Evolutionary conservation across 495 filamentous ascomycete genomes (phyloP), one percentile per base, ranked within the genome.

Genomic region (Sordaria brevicollis): DNA sequence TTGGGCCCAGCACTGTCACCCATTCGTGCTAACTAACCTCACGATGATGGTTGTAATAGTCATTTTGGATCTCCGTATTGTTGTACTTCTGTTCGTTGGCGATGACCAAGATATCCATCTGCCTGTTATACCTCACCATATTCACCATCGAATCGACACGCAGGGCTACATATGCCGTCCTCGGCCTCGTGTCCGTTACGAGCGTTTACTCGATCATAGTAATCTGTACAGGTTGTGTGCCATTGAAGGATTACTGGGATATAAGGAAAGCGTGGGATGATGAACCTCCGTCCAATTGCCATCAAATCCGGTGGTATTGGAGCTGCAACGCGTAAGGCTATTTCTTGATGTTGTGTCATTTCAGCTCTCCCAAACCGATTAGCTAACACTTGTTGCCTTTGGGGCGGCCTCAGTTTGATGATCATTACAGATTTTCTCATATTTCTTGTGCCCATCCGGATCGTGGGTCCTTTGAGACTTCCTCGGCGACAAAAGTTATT

Each of bases 401-500:
- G 2, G 49, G n/a, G 49, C 49, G 25, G 25, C 49, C 25, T 34
- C 54, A 77, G 76, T 10, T 73, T 84, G 25, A 80, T 83, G 41
- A 83, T 87, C n/a, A 65, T 77, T 4, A 84, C 82, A 49, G 86
- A 88, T 76, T 43, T 85, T 2, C 35, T 85, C 8, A 79, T 83
- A 17, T 79, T 82, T 66, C 5, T 79, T 41, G 68, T 84, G 1
- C 83, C 82, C 0, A 72, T 84, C 11, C 78, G 78, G 0, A 71
- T 80, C 15, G 76, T 84, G 25, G 67, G 72, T 6, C 72, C 71
- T 0, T 68, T 84, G n/a, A 77, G 74, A 5, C 76, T 82, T 25
- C 77, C 78, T 2, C 66, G 71, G 2, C 70, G 71, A 57, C 79
- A 83, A 62, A 83, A 83, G 68, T 19, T 79, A 5, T 76, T 76